Evolutionary conservation across 306 rosid species (phyloP).

Genomic region (Pyrus bretschneideri): DNA sequence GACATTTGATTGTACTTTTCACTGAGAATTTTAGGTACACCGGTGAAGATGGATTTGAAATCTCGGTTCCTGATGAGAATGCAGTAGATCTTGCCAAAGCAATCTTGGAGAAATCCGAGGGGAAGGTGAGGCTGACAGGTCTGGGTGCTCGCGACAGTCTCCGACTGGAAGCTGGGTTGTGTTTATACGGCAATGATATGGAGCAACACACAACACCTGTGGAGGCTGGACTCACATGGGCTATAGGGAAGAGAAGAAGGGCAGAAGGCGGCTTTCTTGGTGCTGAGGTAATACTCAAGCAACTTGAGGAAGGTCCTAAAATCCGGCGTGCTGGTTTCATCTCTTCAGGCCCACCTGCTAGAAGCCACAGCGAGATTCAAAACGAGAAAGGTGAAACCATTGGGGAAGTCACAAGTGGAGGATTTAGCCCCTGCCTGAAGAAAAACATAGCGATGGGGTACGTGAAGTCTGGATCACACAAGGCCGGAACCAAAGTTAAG

Average conservation of each 20-base stretch:
- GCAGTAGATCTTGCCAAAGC: constrained; percentile 90
- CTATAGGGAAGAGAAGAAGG: constrained; percentile 90
- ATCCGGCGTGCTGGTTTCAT: constrained; percentile 87
- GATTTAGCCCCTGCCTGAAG: constrained; percentile 96
- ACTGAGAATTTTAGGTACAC: constrained; percentile 65
- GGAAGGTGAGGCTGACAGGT: constrained; percentile 86
- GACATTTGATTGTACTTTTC: constrained; percentile 3
- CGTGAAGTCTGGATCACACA: constrained; percentile 94
- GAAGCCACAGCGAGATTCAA: constrained; percentile 93
- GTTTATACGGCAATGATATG: constrained; percentile 91
- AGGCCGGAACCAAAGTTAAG: constrained; percentile 89
- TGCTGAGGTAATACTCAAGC: constrained; percentile 78
- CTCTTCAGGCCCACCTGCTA: constrained; percentile 92
- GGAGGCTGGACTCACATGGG: constrained; percentile 98
- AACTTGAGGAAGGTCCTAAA: constrained; percentile 65
- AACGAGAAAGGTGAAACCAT: constrained; percentile 69
- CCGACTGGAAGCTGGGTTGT: constrained; percentile 90
- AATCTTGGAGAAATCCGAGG: constrained; percentile 87
- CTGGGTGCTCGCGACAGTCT: constrained; percentile 96
- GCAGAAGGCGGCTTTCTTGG: constrained; percentile 99
- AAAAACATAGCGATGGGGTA: constrained; percentile 97
- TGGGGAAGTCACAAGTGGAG: constrained; percentile 96
- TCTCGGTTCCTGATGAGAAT: constrained; percentile 85
- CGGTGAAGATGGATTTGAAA: constrained; percentile 99
- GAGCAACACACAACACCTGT: constrained; percentile 86